These are phyloP conservation scores for Alternaria atra DNA, from an alignment of 2,329 filamentous ascomycete genomes.

Conservation along the genomic window DNA sequence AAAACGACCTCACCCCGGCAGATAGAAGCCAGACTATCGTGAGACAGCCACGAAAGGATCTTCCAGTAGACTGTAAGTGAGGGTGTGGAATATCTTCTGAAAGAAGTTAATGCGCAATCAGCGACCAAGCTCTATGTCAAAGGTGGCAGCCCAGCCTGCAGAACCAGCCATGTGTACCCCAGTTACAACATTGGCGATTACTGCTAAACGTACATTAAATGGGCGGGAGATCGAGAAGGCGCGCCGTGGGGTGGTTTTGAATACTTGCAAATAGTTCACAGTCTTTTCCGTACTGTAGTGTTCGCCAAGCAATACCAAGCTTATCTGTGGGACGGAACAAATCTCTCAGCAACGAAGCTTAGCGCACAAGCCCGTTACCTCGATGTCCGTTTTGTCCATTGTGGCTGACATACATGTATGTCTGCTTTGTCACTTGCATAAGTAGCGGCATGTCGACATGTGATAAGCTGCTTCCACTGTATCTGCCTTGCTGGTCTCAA, in stretches of 20 bases:
- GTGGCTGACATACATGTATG: not conserved
- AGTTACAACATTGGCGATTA: slow-evolving; percentile 22
- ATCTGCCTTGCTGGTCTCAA: too few species aligned
- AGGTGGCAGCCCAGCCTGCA: slow-evolving; percentile 17
- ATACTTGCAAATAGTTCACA: not conserved
- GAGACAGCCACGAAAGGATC: slow-evolving; percentile 13
- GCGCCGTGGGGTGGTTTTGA: too few species aligned
- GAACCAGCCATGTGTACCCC: slow-evolving; percentile 9
- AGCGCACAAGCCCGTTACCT: not conserved
- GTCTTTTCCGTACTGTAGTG: not conserved
- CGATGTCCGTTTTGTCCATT: not conserved
- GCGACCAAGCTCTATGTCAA: slow-evolving; percentile 17
- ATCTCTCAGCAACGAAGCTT: not conserved
- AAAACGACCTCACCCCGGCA: slow-evolving; percentile 31
- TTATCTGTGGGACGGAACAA: not conserved
- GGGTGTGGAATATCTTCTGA: too few species aligned
- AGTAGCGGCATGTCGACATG: too few species aligned
- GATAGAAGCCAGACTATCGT: slow-evolving; percentile 22
- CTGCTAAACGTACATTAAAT: slow-evolving; percentile 4
- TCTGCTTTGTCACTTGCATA: not conserved
- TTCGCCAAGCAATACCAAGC: not conserved
- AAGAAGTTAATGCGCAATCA: not conserved
- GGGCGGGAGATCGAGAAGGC: not conserved
- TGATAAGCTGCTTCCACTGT: too few species aligned
- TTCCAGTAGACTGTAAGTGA: slow-evolving; percentile 21